Percentiles rank a stretch among this genome's conserved stretches.
Conservation (phyloP, 2,329 filamentous ascomycete species). For the Pseudocercospora pini-densiflorae region DNA sequence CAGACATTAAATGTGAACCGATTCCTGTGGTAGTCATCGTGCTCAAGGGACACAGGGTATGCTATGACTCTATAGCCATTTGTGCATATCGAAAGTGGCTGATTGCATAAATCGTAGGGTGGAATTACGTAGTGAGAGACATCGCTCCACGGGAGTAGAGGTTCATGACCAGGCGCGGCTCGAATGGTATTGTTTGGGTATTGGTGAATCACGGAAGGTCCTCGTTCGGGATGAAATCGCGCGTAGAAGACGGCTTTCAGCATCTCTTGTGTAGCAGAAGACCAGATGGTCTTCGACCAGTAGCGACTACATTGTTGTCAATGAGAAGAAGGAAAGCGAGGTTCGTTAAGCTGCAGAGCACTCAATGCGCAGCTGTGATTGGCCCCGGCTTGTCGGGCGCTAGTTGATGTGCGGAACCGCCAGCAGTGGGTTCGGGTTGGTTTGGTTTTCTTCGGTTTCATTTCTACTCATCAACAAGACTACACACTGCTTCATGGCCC, state of each 20-base stretch:
- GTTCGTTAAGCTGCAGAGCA: neutral
- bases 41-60: slow-evolving; percentile 84
- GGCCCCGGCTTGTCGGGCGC: neutral
- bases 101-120: slow-evolving; percentile 92
- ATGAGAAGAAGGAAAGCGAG: neutral
- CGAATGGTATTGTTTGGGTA: slow-evolving; percentile 34
- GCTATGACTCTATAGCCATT: slow-evolving; percentile 83
- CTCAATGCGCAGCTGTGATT: neutral
- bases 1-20: slow-evolving; percentile 99
- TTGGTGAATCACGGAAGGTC: slow-evolving; percentile 40
- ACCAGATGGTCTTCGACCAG: neutral
- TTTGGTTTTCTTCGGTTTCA: neutral
- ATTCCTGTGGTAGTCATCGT: slow-evolving; percentile 76
- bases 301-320: neutral
- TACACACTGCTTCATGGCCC: too few species aligned
- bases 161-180: slow-evolving; percentile 11
- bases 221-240: slow-evolving; percentile 63
- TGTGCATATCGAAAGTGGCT: slow-evolving; percentile 76
- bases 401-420: neutral
- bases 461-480: neutral
- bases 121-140: slow-evolving; percentile 94
- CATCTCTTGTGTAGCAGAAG: slow-evolving; percentile 41
- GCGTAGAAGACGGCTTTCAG: slow-evolving; percentile 71
- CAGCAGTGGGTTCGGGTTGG: neutral
- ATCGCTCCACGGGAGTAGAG: slow-evolving; percentile 65